phyloP scores from a whole-genome alignment of 352 stramenopile genomes.

The Phytophthora brassicae region DNA sequence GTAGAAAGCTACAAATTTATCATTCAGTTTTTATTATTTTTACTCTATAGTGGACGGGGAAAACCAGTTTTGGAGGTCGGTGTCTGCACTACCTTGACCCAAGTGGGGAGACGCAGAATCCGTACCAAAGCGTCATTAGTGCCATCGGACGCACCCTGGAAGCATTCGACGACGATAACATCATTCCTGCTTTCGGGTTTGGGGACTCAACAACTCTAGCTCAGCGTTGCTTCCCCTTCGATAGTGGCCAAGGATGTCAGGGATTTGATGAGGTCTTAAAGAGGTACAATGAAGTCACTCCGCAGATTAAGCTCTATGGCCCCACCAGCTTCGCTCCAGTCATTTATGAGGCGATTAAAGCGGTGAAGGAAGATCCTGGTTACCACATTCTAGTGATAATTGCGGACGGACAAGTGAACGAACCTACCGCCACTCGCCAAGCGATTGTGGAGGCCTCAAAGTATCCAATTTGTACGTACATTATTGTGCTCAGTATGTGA shows the following conservation, averaged over 20 bases:
- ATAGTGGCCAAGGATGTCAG: constrained; percentile 30
- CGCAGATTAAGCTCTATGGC: constrained; percentile 52
- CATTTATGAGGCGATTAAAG: constrained; percentile 57
- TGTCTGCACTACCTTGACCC: constrained; percentile 69
- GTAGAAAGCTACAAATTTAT: not conserved
- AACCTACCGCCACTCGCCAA: constrained; percentile 53
- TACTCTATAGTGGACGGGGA: constrained; percentile 66
- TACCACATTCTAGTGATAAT: constrained; percentile 85
- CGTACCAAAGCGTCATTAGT: constrained; percentile 70
- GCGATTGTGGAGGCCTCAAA: constrained; percentile 76
- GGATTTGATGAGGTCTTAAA: constrained; percentile 60
- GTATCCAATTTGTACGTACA: constrained; percentile 69
- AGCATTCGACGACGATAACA: constrained; percentile 79
- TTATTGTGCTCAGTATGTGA: too few relatives aligned
- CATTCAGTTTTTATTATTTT: too few relatives aligned
- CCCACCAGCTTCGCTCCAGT: constrained; percentile 72
- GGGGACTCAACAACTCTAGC: constrained; percentile 56
- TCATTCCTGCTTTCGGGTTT: constrained; percentile 74
- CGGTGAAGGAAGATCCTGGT: constrained; percentile 42
- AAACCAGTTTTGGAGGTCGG: constrained; percentile 55
- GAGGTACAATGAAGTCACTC: constrained; percentile 62
- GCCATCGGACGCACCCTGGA: constrained; percentile 65
- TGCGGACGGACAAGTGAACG: constrained; percentile 74
- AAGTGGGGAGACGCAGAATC: constrained; percentile 49
- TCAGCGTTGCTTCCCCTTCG: constrained; percentile 52